phyloP scores from a whole-genome alignment of 108 stramenopile species.

The Skeletonema grethae region DNA sequence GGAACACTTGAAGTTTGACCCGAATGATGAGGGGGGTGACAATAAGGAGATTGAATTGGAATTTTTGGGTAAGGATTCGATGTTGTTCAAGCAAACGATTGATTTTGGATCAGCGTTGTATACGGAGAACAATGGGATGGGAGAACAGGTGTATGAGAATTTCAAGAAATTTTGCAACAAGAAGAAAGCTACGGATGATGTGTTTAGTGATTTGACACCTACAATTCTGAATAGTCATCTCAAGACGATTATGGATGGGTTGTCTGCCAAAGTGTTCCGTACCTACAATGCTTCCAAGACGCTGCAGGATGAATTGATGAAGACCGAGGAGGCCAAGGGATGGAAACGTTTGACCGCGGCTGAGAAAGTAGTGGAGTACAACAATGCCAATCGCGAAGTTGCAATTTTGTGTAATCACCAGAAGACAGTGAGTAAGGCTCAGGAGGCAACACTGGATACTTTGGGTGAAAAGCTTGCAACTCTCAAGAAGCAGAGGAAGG shows the following conservation, averaged over 20 bases:
- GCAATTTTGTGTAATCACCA: constrained; percentile 99
- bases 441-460: constrained; percentile 84
- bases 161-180: constrained; percentile 87
- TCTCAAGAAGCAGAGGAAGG: constrained; percentile 88
- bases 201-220: constrained; percentile 95
- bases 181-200: constrained; percentile 90
- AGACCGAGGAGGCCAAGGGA: constrained; percentile 63
- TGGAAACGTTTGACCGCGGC: constrained; percentile 81
- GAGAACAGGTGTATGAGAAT: constrained; percentile 91
- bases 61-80: constrained; percentile 99
- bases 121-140: constrained; percentile 84
- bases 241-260: constrained; percentile 96
- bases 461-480: constrained; percentile 74
- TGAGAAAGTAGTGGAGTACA: constrained; percentile 97
- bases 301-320: constrained; percentile 93
- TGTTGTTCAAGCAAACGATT: constrained; percentile 99
- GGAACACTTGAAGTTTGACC: constrained; percentile 97
- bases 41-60: constrained; percentile 96
- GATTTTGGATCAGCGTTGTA: constrained; percentile 90
- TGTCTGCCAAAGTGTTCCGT: constrained; percentile 99
- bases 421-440: constrained; percentile 94
- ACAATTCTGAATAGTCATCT: constrained; percentile 91
- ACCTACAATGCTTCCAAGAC: constrained; percentile 99
- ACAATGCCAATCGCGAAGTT: constrained; percentile 98
- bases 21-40: constrained; percentile 74